These are phyloP conservation scores for Nyssa sinensis DNA, from an alignment of 148 eudicot species.

Conservation along the genomic window DNA sequence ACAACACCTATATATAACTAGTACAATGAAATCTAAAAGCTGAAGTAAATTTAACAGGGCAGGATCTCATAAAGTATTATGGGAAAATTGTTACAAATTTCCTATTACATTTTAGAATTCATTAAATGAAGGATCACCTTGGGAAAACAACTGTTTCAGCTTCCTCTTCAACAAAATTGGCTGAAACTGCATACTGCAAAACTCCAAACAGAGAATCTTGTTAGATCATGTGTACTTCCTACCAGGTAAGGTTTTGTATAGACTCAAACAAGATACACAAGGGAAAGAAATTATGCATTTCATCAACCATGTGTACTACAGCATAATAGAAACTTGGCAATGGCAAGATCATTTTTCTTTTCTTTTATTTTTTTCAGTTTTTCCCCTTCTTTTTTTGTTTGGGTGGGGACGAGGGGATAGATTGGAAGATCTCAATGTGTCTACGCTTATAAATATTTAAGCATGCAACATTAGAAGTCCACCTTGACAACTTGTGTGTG, in stretches of 20 bases:
- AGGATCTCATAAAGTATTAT: too few species aligned
- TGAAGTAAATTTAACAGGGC: neutral
- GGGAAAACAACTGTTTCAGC: neutral
- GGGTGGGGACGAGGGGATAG: too few species aligned
- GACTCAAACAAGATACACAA: neutral
- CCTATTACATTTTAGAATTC: neutral
- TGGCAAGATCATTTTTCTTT: too few species aligned
- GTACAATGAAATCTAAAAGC: neutral
- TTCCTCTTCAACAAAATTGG: neutral
- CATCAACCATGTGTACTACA: too few species aligned
- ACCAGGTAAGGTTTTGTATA: neutral
- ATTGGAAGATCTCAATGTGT: too few species aligned
- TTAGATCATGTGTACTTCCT: neutral
- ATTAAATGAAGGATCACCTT: conserved; percentile 11
- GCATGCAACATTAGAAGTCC: too few species aligned
- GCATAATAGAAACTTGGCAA: too few species aligned
- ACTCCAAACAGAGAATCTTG: conserved; percentile 1
- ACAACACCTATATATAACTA: neutral
- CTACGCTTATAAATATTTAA: too few species aligned
- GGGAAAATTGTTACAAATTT: too few species aligned
- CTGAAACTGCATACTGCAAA: conserved; percentile 17
- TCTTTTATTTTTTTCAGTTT: too few species aligned
- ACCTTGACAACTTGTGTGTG: too few species aligned
- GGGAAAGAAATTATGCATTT: neutral
- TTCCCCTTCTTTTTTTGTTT: too few species aligned